phyloP scores from a whole-genome alignment of 1,139 yeast genomes.

The Scheffersomyces illinoinensis region DNA sequence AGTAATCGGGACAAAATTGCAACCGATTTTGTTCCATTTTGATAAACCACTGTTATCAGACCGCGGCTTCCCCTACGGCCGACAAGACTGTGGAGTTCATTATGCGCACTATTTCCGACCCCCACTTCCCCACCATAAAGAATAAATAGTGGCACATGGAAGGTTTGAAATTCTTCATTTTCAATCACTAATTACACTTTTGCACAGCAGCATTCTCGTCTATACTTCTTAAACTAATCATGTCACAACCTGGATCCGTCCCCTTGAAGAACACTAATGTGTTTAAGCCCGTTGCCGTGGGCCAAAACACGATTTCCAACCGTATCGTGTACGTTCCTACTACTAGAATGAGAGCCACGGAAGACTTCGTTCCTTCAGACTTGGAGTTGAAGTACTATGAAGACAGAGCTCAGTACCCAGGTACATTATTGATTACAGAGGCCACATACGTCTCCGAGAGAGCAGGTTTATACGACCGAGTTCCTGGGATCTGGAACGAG shows the following conservation, averaged over 20 bases:
- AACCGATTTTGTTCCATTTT: background rate
- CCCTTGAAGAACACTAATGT: constrained; percentile 6
- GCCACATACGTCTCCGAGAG: constrained; percentile 34
- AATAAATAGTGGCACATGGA: background rate
- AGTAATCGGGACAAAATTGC: background rate
- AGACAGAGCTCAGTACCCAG: constrained; percentile 32
- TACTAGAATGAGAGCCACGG: background rate
- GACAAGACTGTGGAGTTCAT: background rate
- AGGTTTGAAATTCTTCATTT: background rate
- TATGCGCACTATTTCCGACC: background rate
- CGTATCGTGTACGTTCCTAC: constrained; percentile 6
- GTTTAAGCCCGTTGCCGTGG: constrained; percentile 7
- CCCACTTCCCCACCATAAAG: background rate
- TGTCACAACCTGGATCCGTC: background rate
- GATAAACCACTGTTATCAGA: background rate
- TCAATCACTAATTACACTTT: background rate
- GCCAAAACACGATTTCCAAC: constrained; percentile 2
- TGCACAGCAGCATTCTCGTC: background rate
- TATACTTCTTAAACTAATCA: background rate
- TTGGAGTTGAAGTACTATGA: constrained; percentile 26
- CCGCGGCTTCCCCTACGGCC: background rate
- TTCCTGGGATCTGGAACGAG: constrained; percentile 16
- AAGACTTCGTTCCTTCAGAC: constrained; percentile 13
- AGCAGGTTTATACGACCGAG: constrained; percentile 17
- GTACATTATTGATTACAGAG: constrained; percentile 37